Conservation (phyloP, 139 green algal species). For the Penium margaritaceum region DNA sequence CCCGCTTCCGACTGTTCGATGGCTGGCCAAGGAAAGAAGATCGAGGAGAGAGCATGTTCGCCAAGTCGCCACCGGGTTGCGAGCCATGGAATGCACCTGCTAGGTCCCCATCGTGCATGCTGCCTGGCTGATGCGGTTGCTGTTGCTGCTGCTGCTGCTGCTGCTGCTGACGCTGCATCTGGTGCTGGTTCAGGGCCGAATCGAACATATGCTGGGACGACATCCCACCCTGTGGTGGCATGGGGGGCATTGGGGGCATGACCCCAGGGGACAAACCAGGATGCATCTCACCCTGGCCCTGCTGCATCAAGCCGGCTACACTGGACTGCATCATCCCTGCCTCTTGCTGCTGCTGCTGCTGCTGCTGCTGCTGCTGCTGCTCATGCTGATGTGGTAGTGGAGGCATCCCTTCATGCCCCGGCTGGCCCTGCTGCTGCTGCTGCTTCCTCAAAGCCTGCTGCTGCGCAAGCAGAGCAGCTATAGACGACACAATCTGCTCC, state of each 20-base stretch:
- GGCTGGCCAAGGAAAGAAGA: too few relatives aligned
- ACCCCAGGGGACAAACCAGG: neutral
- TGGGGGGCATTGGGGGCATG: neutral
- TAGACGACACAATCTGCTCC: constrained; percentile 33
- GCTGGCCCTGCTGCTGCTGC: constrained; percentile 16
- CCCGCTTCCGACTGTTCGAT: too few relatives aligned
- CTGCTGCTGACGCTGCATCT: neutral
- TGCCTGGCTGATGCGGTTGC: neutral
- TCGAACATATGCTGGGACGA: neutral
- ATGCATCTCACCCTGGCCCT: neutral
- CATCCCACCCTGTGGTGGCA: neutral
- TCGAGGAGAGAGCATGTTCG: too few relatives aligned
- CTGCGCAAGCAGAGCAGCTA: constrained; percentile 9
- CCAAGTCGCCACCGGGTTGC: too few relatives aligned
- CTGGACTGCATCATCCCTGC: neutral
- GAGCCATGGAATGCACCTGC: too few relatives aligned
- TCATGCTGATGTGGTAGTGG: neutral
- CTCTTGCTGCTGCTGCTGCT: constrained; percentile 15
- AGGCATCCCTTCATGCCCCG: neutral
- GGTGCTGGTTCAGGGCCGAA: neutral
- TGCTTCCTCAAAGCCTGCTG: constrained; percentile 22
- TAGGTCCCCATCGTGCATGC: too few relatives aligned
- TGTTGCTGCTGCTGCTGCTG: neutral
- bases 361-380: neutral
- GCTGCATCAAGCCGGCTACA: constrained; percentile 3